Percentiles rank a stretch among this genome's conserved stretches.
phyloP scores from a whole-genome alignment of 352 stramenopile genomes.

The Elongisporangium undulatum region DNA sequence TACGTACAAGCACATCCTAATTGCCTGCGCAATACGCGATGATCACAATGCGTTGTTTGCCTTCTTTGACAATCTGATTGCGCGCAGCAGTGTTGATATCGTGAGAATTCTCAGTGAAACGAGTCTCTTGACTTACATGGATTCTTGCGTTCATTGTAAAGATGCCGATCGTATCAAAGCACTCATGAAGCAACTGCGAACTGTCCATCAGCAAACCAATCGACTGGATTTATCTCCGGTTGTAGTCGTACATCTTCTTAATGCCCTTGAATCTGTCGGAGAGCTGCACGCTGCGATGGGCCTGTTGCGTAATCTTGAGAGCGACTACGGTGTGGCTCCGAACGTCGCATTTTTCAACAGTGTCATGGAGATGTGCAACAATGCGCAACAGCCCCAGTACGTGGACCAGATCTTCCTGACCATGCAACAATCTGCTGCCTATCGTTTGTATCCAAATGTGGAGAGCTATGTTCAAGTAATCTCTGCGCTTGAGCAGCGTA shows the following conservation, averaged over 20 bases:
- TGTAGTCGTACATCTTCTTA: slow-evolving; percentile 38
- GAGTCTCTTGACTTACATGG: slow-evolving; percentile 36
- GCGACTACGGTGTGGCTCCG: slow-evolving; percentile 33
- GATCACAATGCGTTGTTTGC: too few species aligned
- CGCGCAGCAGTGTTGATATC: slow-evolving; percentile 1
- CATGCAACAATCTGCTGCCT: slow-evolving; percentile 47
- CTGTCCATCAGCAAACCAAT: slow-evolving; percentile 25
- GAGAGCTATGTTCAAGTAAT: slow-evolving; percentile 77
- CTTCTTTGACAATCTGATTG: too few species aligned
- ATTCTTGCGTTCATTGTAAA: slow-evolving; percentile 20
- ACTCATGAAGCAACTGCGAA: slow-evolving; percentile 23
- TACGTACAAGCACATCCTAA: slow-evolving; percentile 2
- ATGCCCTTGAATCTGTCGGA: slow-evolving; percentile 35
- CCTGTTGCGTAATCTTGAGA: slow-evolving; percentile 38
- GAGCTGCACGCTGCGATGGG: slow-evolving; percentile 45
- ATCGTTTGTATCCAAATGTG: slow-evolving; percentile 38
- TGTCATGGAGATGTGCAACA: slow-evolving; percentile 70
- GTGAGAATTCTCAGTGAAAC: slow-evolving; percentile 22
- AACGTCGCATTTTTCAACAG: slow-evolving; percentile 43
- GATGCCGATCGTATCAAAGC: slow-evolving; percentile 30
- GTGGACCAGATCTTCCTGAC: slow-evolving; percentile 64
- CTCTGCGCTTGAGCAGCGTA: slow-evolving; percentile 55
- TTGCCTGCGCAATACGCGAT: too few species aligned
- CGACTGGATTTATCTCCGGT: slow-evolving; percentile 11
- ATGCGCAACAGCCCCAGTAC: slow-evolving; percentile 34